Conservation (phyloP, 805 yeast species). For the Metschnikowia amazonensis region DNA sequence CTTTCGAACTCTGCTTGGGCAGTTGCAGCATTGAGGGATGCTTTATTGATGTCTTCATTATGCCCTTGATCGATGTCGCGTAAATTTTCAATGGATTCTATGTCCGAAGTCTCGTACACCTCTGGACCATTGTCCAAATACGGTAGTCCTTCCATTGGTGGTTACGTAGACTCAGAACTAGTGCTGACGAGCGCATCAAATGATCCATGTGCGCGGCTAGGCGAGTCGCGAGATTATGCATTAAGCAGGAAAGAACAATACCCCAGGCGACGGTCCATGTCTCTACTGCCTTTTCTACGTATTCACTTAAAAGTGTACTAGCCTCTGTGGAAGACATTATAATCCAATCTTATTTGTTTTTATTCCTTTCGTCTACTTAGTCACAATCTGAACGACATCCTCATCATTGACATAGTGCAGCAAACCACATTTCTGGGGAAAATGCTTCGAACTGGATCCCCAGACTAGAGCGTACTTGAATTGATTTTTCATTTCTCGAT, state of each 20-base stretch:
- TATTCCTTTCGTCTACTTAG: constrained; percentile 50
- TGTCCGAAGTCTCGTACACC: constrained; percentile 47
- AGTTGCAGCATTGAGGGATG: constrained; percentile 8
- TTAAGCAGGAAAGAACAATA: neutral
- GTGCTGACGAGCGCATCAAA: neutral
- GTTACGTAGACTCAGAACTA: neutral
- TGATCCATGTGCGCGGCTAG: neutral
- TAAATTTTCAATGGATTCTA: constrained; percentile 29
- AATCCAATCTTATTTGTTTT: neutral
- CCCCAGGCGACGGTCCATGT: neutral
- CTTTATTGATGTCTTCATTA: constrained; percentile 16
- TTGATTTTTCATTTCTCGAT: constrained; percentile 85
- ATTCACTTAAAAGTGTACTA: neutral
- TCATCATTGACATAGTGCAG: constrained; percentile 82
- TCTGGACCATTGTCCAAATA: constrained; percentile 22
- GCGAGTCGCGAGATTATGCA: constrained; percentile 4
- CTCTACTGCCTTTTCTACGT: neutral
- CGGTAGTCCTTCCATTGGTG: constrained; percentile 9
- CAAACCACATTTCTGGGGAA: constrained; percentile 95
- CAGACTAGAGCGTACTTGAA: constrained; percentile 94
- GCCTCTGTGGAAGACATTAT: neutral
- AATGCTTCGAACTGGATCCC: constrained; percentile 94
- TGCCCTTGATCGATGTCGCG: neutral
- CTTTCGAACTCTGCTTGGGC: constrained; percentile 24
- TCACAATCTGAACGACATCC: constrained; percentile 87